Evolutionary conservation across 345 rosid genomes (phyloP), one percentile per base, ranked within the genome.

Genomic region (Alliaria petiolata): DNA sequence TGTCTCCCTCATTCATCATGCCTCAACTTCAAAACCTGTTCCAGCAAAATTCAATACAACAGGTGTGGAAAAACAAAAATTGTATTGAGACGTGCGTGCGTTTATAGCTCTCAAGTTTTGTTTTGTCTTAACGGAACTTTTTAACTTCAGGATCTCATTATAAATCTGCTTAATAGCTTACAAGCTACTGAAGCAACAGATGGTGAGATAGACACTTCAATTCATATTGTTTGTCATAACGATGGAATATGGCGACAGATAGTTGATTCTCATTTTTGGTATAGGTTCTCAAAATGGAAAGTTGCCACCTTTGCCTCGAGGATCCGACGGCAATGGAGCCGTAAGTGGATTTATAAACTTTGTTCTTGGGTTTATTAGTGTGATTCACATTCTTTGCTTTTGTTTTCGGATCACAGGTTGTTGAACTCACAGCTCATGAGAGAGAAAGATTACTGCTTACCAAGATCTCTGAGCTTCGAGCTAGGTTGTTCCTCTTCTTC

Each of bases 1-100:
- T 1, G 46, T 67, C 85, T 36, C 65, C 84, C 45, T 76, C 88
- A 62, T 69, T 81, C 44, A 67, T 91, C 67, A 58, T 84, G 88
- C 87, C 87, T 80, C 92, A 92, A 25, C 97, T 92, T 82, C 97
- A 92, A 82, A 90, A 81, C 81, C 85, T 95, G 66, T 76, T 85
- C 28, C 92, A 87, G 82, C 99, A 95, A 74, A 90, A 87, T 71
- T 75, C 87, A 40, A 33, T 84, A 65, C 95, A 90, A 74, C 98
- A 95, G 99, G 99, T 95, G 63, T 66, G 52, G 0, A 2, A 19
- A 22, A 16, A 4, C 16, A 35, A 1, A 8, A 20, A 8, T 40
- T 22, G 22, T 10, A 65, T 16, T 14, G 54, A 55, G 44, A 54
- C 38, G 17, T 63, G n/a, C n/a, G n/a, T n/a, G 13, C 0, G 20